Evolutionary conservation across 169 alveolate species (phyloP), one percentile per base, ranked within the genome.

Genomic region (Plasmodium falciparum): DNA sequence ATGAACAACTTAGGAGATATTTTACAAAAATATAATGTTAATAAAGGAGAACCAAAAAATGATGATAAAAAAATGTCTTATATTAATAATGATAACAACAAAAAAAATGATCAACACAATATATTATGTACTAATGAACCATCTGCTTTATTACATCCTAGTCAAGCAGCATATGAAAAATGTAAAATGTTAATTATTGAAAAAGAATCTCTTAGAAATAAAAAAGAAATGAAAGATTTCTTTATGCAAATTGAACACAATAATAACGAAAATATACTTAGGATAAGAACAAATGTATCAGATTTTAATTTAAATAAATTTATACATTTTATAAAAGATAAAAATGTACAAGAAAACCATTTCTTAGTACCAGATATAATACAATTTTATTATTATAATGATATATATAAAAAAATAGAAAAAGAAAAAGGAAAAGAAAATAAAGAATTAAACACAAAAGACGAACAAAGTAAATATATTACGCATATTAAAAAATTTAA

Each of bases 161-260:
- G 43, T 1, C 43, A 33, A 33, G 2, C 6, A 33, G 4, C 4
- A 2, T 12, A 50, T 15, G 63, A 17, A n/a, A 80, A 49, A 61
- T 80, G 80, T 74, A 80, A 80, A 67, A 33, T 80, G 7, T 49
- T 80, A 47, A 80, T 80, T 15, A 61, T 80, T 24, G 90, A 80
- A 71, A 80, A 62, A 29, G 78, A 80, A 67, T 9, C 80, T 4
- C 56, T 49, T 59, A 67, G 90, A 72, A 80, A 67, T 47, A 80
- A 80, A 66, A 80, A 67, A 71, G 90, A 80, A 67, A 65, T 66
- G 26, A 78, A 80, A 80, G 67, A 69, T 47, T 66, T 80, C 17
- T 61, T 67, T 54, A 80, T 80, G 90, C 73, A 80, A 65, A 76
- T 65, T 50, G n/a, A 56, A 17, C 50, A 66, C n/a, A 65, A 61